Percentiles rank a stretch among this genome's conserved stretches.
Conservation (phyloP, 805 yeast species). For the Hanseniaspora mollemarum region DNA sequence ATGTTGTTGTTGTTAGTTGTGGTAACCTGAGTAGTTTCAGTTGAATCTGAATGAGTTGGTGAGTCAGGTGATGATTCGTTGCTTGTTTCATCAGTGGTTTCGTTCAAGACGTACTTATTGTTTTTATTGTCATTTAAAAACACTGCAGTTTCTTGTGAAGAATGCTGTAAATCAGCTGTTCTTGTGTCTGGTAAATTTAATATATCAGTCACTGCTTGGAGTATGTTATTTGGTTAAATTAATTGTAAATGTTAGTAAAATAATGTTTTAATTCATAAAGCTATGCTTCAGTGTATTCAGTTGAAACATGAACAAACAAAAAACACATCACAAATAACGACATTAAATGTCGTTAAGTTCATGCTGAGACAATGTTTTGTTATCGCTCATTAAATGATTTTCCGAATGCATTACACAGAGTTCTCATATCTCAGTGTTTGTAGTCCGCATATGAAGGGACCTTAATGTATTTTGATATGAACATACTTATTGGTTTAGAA, state of each 20-base stretch:
- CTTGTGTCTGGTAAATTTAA: background rate
- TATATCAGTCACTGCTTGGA: background rate
- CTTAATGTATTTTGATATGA: background rate
- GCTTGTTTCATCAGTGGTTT: background rate
- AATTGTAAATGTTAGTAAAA: background rate
- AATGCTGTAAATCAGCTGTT: background rate
- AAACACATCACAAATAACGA: too few species aligned
- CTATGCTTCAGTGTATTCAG: too few species aligned
- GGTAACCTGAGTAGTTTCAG: background rate
- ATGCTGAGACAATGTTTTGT: too few species aligned
- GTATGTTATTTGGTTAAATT: background rate
- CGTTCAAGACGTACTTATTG: background rate
- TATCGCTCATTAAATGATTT: too few species aligned
- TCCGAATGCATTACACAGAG: too few species aligned
- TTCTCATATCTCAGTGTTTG: too few species aligned
- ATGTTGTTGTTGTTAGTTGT: background rate
- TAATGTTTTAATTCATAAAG: too few species aligned
- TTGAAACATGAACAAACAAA: too few species aligned
- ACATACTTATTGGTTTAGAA: background rate
- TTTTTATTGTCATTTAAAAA: background rate
- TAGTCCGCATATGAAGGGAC: background rate
- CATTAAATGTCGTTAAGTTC: too few species aligned
- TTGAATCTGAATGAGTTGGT: conserved; percentile 2
- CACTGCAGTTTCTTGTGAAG: background rate
- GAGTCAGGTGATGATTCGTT: conserved; percentile 2